These are phyloP conservation scores for Trypanosoma melophagium DNA, from an alignment of 208 protist genomes.

Conservation along the genomic window DNA sequence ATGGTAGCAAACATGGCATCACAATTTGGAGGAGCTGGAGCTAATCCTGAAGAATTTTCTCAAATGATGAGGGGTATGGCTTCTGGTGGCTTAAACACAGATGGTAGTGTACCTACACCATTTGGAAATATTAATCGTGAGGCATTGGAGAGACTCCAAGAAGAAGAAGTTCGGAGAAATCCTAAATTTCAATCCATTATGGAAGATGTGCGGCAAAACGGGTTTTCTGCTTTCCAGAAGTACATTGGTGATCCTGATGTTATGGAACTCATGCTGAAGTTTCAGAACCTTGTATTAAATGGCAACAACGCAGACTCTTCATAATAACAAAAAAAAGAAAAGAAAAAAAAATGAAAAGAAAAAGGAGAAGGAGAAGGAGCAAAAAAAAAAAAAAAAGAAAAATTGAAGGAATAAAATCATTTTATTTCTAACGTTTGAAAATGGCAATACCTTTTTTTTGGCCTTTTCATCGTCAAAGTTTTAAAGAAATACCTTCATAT, in stretches of 20 bases:
- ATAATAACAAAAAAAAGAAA: conserved; percentile 5
- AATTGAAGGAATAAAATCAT: too few relatives aligned
- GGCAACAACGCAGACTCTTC: background rate
- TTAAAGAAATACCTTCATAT: too few relatives aligned
- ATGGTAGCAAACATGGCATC: conserved; percentile 82
- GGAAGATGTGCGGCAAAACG: conserved; percentile 82
- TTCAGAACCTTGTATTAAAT: conserved; percentile 61
- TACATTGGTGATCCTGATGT: conserved; percentile 91
- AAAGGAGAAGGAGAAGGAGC: background rate
- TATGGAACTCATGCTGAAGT: conserved; percentile 88
- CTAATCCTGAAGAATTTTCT: conserved; percentile 47
- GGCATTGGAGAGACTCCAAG: conserved; percentile 65
- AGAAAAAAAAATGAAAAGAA: conserved; percentile 1
- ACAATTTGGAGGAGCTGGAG: conserved; percentile 49
- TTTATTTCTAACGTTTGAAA: too few relatives aligned
- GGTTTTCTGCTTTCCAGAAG: conserved; percentile 84
- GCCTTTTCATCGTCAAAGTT: too few relatives aligned
- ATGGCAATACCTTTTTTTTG: too few relatives aligned
- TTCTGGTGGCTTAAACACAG: conserved; percentile 40
- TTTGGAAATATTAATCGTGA: conserved; percentile 77
- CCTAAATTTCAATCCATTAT: conserved; percentile 79
- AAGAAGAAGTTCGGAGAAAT: conserved; percentile 78
- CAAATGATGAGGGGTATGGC: conserved; percentile 41
- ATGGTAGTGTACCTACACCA: conserved; percentile 72
- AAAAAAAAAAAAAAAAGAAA: too few relatives aligned